phyloP scores from a whole-genome alignment of 2,329 filamentous ascomycete species.

The Geosmithia morbida region DNA sequence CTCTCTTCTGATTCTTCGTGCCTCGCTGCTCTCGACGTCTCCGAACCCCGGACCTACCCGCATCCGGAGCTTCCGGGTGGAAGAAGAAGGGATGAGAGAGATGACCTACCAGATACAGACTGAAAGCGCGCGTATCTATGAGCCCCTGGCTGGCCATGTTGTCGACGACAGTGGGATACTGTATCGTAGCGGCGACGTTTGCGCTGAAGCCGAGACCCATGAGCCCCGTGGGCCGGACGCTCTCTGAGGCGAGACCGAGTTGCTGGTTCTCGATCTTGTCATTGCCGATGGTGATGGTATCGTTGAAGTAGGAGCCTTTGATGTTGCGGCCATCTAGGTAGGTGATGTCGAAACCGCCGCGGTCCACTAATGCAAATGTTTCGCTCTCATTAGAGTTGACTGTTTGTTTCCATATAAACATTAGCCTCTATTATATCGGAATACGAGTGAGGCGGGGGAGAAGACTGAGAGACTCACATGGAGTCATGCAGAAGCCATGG shows the following conservation, averaged over 20 bases:
- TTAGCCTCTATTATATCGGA: not conserved
- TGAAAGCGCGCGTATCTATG: slow-evolving; percentile 52
- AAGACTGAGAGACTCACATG: slow-evolving; percentile 28
- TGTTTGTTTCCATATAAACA: slow-evolving; percentile 4
- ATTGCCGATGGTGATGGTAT: slow-evolving; percentile 35
- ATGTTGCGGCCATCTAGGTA: slow-evolving; percentile 45
- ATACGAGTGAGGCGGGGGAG: slow-evolving; percentile 15
- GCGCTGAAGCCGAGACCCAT: slow-evolving; percentile 43
- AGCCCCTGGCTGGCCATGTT: slow-evolving; percentile 46
- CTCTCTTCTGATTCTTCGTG: not conserved
- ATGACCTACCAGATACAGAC: slow-evolving; percentile 42
- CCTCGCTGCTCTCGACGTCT: too few relatives aligned
- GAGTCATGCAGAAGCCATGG: slow-evolving; percentile 21
- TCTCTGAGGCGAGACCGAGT: slow-evolving; percentile 36
- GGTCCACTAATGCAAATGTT: slow-evolving; percentile 28
- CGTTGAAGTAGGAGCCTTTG: slow-evolving; percentile 41
- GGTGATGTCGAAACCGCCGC: slow-evolving; percentile 38
- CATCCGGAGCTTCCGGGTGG: too few relatives aligned
- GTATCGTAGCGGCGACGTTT: slow-evolving; percentile 26
- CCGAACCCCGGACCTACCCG: too few relatives aligned
- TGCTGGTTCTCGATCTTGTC: slow-evolving; percentile 32
- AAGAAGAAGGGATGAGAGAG: not conserved
- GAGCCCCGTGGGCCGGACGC: slow-evolving; percentile 37
- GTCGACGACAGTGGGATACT: slow-evolving; percentile 47
- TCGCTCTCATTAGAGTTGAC: slow-evolving; percentile 28